Evolutionary conservation across 805 yeast genomes (phyloP).

Genomic region (Dipodascopsis tothii): DNA sequence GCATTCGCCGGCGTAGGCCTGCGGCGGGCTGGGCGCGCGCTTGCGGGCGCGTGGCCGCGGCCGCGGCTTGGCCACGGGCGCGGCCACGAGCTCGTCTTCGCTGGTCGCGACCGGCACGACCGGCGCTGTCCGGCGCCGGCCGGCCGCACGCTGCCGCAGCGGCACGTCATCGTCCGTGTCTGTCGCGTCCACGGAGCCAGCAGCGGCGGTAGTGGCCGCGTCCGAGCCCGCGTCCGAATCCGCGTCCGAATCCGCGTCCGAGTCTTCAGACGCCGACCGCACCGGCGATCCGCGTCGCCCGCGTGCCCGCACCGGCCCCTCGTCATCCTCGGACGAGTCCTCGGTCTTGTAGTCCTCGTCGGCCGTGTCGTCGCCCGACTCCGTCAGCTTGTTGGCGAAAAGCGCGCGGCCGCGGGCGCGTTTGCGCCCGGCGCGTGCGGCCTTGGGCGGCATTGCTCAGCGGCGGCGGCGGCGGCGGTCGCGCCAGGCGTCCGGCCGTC

Average conservation of each 20-base stretch:
- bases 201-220: not conserved
- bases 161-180: not conserved
- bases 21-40: not conserved
- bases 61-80: conserved; percentile 2
- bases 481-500: no score
- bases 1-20: not conserved
- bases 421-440: no score
- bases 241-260: not conserved
- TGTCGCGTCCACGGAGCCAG: not conserved
- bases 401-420: not conserved
- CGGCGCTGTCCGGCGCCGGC: not conserved
- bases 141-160: not conserved
- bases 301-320: not conserved
- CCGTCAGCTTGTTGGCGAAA: conserved; percentile 3
- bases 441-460: no score
- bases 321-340: conserved; percentile 2
- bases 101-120: not conserved
- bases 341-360: conserved; percentile 7
- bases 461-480: no score
- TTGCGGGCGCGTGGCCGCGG: conserved; percentile 4
- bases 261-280: conserved; percentile 1
- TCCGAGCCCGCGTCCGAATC: not conserved
- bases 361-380: conserved; percentile 18
- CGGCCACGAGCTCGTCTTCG: not conserved
- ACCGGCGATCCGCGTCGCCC: not conserved